A percentile compares a stretch with the other conserved stretches of the same genome.
Evolutionary conservation across 768 basidiomycete genomes (phyloP).

Genomic region (Lactifluus pinguis): DNA sequence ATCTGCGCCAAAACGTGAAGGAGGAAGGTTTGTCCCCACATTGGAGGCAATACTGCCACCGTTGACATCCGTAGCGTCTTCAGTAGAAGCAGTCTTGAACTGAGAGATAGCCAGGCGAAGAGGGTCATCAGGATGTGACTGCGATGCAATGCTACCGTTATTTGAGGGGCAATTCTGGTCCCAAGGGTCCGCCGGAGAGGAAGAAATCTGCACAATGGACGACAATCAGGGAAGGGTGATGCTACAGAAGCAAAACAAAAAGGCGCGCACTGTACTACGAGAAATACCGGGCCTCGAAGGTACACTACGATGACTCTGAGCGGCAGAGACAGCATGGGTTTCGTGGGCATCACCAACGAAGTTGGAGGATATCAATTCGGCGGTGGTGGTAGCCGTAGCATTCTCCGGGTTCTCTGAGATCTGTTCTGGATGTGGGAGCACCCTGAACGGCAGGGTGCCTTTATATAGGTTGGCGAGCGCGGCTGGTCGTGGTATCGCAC

Average conservation of each 20-base stretch:
- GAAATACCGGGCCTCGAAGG: neutral
- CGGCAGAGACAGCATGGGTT: neutral
- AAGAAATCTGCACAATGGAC: neutral
- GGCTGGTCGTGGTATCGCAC: slow-evolving; percentile 54
- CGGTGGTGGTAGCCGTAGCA: neutral
- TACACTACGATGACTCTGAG: neutral
- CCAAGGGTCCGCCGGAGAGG: neutral
- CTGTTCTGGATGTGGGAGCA: slow-evolving; percentile 32
- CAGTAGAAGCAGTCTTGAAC: neutral
- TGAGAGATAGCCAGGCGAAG: neutral
- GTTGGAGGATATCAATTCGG: slow-evolving; percentile 8
- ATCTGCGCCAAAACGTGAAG: neutral
- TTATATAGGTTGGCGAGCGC: slow-evolving; percentile 56
- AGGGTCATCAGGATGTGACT: neutral
- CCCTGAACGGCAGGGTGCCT: slow-evolving; percentile 35
- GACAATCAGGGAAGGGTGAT: neutral
- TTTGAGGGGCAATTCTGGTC: neutral
- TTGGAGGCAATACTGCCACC: neutral
- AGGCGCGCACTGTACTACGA: neutral
- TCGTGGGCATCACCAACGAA: slow-evolving; percentile 1
- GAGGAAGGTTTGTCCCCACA: neutral
- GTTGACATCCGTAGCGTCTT: neutral
- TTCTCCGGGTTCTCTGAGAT: slow-evolving; percentile 18
- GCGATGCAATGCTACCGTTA: neutral
- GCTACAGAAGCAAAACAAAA: neutral